Base-by-base conservation (phyloP, 2,329 filamentous ascomycete species). In the Alternaria triticina region DNA sequence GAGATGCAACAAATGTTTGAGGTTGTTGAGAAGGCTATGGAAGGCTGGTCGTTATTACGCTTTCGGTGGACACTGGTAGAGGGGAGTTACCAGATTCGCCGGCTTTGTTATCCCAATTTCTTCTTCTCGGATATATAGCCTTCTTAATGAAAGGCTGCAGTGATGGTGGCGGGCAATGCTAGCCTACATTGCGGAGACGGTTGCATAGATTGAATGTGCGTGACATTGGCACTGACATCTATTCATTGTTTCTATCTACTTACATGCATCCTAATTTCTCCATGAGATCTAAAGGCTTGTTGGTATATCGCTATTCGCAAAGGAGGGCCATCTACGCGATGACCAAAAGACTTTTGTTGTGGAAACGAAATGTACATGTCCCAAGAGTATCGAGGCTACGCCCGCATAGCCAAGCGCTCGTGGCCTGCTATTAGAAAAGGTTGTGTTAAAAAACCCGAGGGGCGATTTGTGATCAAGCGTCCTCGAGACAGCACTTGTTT, bases 351-450 rank as follows among this genome's bases (percentile, higher is more conserved):
- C 49, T 54, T 54, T 54, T 54, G 25, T 54, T 54, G 33, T 27
- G 22, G 20, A 52, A 52, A 44, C 13, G 23, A 44, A 27, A 22
- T 17, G 36, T 54, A 22, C 52, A 11, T 54, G 36, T 54, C 52
- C 22, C 33, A 44, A 27, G 33, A 54, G 52, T 44, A 54, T 28
- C 54, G 27, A 46, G 22, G 54, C 54, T 57, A 57, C 54, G 54
- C 54, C 54, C 43, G 54, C 54, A 57, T 57, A 57, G 54, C 54
- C 23, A 57, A n/a, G 25, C 54, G 36, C 54, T 28, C 43, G 43
- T 45, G 43, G 30, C 27, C 28, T 40, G 28, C 27, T 57, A 57
- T 57, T 57, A 54, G 33, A 28, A 44, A 50, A 52, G 33, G 27
- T 36, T 50, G 46, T 47, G 58, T 47, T 22, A 25, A 45, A n/a